Conservation (phyloP, 768 basidiomycete genomes). For the Hericium alpestre region DNA sequence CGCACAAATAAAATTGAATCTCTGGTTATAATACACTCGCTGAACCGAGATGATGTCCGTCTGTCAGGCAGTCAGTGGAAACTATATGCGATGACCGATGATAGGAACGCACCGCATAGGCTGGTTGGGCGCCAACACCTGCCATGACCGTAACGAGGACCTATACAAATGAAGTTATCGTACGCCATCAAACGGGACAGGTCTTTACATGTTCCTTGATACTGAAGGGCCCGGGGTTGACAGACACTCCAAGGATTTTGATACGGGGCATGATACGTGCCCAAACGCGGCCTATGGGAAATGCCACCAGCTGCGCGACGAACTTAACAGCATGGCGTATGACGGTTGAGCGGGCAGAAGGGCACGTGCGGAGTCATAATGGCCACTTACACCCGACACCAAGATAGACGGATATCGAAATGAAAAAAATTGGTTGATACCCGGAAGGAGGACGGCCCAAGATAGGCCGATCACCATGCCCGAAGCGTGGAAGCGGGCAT, state of each 20-base stretch:
- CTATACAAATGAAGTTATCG: neutral
- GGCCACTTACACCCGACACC: neutral
- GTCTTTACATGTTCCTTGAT: slow-evolving; percentile 35
- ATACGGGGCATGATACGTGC: slow-evolving; percentile 41
- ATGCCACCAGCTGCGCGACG: slow-evolving; percentile 59
- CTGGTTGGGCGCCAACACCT: slow-evolving; percentile 23
- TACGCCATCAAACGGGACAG: neutral
- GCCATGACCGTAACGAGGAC: slow-evolving; percentile 33
- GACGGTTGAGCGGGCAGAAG: slow-evolving; percentile 4
- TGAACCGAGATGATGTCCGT: slow-evolving; percentile 69
- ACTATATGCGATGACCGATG: neutral
- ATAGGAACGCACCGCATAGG: slow-evolving; percentile 27
- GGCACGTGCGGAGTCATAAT: slow-evolving; percentile 1
- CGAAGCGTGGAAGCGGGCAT: slow-evolving; percentile 43
- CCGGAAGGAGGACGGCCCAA: slow-evolving; percentile 45
- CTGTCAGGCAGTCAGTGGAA: slow-evolving; percentile 6
- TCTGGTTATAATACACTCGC: slow-evolving; percentile 53
- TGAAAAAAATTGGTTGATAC: slow-evolving; percentile 62
- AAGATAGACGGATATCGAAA: neutral
- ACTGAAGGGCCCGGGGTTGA: slow-evolving; percentile 68
- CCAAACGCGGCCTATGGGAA: slow-evolving; percentile 51
- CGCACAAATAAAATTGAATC: slow-evolving; percentile 39
- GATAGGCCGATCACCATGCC: slow-evolving; percentile 35
- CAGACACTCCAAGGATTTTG: slow-evolving; percentile 43
- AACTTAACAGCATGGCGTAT: slow-evolving; percentile 26